A percentile compares a stretch with the other conserved stretches of the same genome.
Evolutionary conservation across 805 yeast species (phyloP).

Genomic region (Danielia reshetovae): DNA sequence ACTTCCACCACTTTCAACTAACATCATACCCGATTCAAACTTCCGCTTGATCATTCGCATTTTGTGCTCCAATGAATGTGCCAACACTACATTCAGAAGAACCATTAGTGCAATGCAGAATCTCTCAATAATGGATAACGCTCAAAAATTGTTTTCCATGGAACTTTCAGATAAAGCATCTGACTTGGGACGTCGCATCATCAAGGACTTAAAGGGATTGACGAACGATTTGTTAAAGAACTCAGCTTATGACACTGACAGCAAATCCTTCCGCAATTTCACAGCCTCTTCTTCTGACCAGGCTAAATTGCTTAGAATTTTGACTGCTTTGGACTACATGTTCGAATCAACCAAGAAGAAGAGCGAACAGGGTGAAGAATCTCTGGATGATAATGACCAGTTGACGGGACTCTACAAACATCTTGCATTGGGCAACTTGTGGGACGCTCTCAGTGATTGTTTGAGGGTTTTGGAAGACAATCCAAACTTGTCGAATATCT

Average conservation of each 20-base stretch:
- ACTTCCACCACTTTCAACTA: slow-evolving; percentile 42
- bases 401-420: slow-evolving; percentile 60
- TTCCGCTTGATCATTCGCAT: slow-evolving; percentile 62
- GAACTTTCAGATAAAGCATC: slow-evolving; percentile 67
- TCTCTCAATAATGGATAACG: slow-evolving; percentile 56
- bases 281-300: slow-evolving; percentile 83
- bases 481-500: slow-evolving; percentile 48
- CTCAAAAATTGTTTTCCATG: slow-evolving; percentile 59
- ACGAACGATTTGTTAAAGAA: slow-evolving; percentile 36
- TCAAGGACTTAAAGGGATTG: slow-evolving; percentile 51
- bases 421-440: slow-evolving; percentile 69
- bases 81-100: slow-evolving; percentile 80
- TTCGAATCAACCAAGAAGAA: slow-evolving; percentile 44
- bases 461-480: slow-evolving; percentile 59
- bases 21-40: slow-evolving; percentile 53
- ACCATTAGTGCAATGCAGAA: slow-evolving; percentile 78
- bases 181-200: slow-evolving; percentile 49
- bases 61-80: slow-evolving; percentile 77
- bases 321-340: slow-evolving; percentile 84
- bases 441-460: slow-evolving; percentile 82
- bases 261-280: slow-evolving; percentile 59
- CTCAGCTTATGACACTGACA: slow-evolving; percentile 31
- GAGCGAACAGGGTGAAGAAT: slow-evolving; percentile 15
- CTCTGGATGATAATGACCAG: slow-evolving; percentile 36
- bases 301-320: slow-evolving; percentile 76